phyloP scores from a whole-genome alignment of 768 basidiomycete genomes.

The Pulveroboletus sp. region DNA sequence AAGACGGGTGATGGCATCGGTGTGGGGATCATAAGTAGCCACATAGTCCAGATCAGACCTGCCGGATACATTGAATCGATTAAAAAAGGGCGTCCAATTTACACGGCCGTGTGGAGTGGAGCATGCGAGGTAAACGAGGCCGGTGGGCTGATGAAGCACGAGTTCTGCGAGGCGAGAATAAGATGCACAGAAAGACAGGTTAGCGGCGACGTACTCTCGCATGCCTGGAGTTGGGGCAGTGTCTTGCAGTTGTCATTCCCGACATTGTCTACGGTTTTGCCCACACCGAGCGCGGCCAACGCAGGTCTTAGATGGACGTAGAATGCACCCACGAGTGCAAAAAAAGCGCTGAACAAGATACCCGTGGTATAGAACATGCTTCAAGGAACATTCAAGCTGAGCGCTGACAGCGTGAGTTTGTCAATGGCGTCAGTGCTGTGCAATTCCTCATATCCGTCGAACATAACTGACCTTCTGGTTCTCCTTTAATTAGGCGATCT shows the following conservation, averaged over 20 bases:
- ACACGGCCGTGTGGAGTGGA: conserved; percentile 47
- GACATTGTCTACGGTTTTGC: conserved; percentile 41
- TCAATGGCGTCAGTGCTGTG: no score
- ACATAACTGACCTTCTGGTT: no score
- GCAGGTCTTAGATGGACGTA: conserved; percentile 51
- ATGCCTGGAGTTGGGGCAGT: conserved; percentile 57
- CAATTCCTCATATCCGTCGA: no score
- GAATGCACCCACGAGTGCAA: conserved; percentile 41
- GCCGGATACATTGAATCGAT: conserved; percentile 34
- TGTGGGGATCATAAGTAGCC: conserved; percentile 54
- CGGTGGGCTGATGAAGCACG: conserved; percentile 55
- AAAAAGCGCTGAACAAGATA: conserved; percentile 13
- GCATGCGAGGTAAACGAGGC: conserved; percentile 62
- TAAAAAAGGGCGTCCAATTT: conserved; percentile 50
- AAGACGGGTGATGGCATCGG: conserved; percentile 45
- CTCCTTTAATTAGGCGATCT: no score
- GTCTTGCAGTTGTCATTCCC: conserved; percentile 49
- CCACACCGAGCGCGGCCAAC: conserved; percentile 41
- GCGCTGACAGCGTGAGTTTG: no score
- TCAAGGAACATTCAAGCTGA: no score
- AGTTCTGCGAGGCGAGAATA: conserved; percentile 40
- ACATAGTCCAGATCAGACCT: conserved; percentile 50
- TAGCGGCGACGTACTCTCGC: conserved; percentile 53
- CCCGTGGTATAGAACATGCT: neutral
- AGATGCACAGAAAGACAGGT: neutral